Evolutionary conservation across 345 rosid genomes (phyloP), one percentile per base, ranked within the genome.

Genomic region (Salix viminalis): DNA sequence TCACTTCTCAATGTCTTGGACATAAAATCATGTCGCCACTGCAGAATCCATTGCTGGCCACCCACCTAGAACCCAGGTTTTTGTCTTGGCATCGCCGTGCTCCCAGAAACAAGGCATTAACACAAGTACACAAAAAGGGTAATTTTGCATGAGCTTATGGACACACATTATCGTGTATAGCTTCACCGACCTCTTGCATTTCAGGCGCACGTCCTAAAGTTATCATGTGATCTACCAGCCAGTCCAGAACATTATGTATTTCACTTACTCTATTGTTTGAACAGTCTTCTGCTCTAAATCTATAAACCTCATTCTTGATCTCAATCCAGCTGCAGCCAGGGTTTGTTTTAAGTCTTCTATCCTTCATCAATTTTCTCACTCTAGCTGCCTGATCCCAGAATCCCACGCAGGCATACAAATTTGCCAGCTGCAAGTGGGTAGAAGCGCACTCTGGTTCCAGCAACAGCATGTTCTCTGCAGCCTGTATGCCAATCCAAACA

Each of bases 291-390:
- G 91, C 97, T 85, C 85, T 85, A 69, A 95, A 95, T 80, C 87
- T 85, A 75, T 82, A 80, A 67, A 89, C 88, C 70, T 81, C 71
- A 68, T 93, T 87, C 82, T 86, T 86, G 50, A 91, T 88, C 83
- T 95, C 97, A 46, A 93, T 86, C 98, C 98, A 93, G 80, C 99
- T 95, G 62, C 76, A 85, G n/a, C 98, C 97, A 11, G 96, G 89
- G 79, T 69, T 85, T 10, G 92, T 89, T 83, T 67, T 89, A 62
- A 93, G 84, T 50, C 92, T 88, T 79, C 75, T 85, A 75, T 95
- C 98, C 84, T 95, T 91, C 94, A 95, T 95, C 81, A 75, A 44
- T 46, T 91, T 95, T 84, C 98, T 88, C 77, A 90, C 85, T 69
- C 79, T 85, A 32, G 92, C 98, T 4, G 88, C 92, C 67, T 89